Base-by-base conservation (phyloP, 2,329 filamentous ascomycete species). In the Aspergillus persii region DNA sequence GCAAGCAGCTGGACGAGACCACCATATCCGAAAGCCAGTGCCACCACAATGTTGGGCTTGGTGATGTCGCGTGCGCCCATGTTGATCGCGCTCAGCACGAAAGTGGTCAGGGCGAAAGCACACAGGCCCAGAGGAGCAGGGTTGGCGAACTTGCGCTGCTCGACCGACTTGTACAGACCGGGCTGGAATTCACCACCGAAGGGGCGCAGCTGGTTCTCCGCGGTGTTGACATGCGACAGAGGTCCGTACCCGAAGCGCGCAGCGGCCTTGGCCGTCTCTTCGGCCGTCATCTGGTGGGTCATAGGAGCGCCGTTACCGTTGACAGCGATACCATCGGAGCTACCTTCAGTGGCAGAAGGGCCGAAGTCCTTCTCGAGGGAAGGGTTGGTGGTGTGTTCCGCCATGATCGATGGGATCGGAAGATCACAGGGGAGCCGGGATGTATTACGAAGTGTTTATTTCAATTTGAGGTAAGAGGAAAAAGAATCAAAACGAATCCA, bases 21-120 rank as follows among this genome's bases (percentile, higher is more conserved):
- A 68, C 90, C 90, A 72, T 93, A 93, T 27, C 84, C 90, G 66
- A 89, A 88, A 5, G 89, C 89, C 15, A 89, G 77, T 11, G 85
- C 84, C 8, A 92, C 81, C 49, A 89, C 86, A 57, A 94, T 83
- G 71, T 86, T 89, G 50, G 89, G 87, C 2, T 72, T 74, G 1
- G 76, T 75, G 57, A 92, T 79, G 58, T 81, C 82, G 11, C 86
- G 83, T 2, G 87, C 79, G 55, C 84, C 80, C 75, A 91, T 81
- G 79, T 94, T 94, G 77, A 94, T 81, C 68, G 84, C 80, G 31
- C 88, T 90, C 52, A 94, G 83, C 41, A 94, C 85, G 74, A 94
- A 94, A 11, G 90, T 94, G 56, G 90, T 94, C 71, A 94, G 81
- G 63, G 90, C 91, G 80, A 94, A 94, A 72, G 89, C 90, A 62